Base-by-base conservation (phyloP, 306 rosid genomes). In the Vicia villosa region DNA sequence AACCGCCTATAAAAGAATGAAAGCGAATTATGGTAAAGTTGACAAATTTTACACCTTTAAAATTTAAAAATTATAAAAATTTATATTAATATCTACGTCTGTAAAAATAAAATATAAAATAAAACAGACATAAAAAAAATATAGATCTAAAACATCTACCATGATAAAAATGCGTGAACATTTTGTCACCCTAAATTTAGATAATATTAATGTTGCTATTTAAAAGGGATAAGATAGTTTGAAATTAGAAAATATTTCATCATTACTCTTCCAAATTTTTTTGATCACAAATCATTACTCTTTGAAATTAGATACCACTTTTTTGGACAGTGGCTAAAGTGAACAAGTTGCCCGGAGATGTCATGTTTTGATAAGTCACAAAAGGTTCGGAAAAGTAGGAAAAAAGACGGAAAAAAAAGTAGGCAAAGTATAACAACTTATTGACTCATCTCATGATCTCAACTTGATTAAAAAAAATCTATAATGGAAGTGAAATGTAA, bases 271-370 rank as follows among this genome's bases (percentile, higher is more conserved):
- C 22, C 9, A 52, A 52, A 52, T 69, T 49, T n/a, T n/a, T n/a
- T n/a, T n/a, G n/a, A n/a, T n/a, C n/a, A n/a, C n/a, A n/a, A n/a
- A 34, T 34, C 10, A 34, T 34, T 34, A 34, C 38, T 34, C 38
- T 49, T 52, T 52, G 15, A 52, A 52, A 52, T 69, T 49, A 9
- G 70, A 75, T 11, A 37, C 30, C 15, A 60, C 66, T 62, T 24
- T 52, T 74, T 41, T 41, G 51, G 59, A 54, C 42, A 16, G 19
- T 22, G 15, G 34, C 42, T 43, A 41, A 67, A 60, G 22, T 1
- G 19, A 68, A 32, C 47, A 50, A 75, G 75, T 80, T 76, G 72
- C 75, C 75, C 13, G 47, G 72, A 80, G 6, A 80, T 75, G 77
- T 70, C 80, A 70, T 37, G 24, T 54, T 59, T 65, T 30, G 41